Percentiles rank a stretch among this genome's conserved stretches.
Conservation (phyloP, 441 rosid genomes). For the Mallotus repandus region DNA sequence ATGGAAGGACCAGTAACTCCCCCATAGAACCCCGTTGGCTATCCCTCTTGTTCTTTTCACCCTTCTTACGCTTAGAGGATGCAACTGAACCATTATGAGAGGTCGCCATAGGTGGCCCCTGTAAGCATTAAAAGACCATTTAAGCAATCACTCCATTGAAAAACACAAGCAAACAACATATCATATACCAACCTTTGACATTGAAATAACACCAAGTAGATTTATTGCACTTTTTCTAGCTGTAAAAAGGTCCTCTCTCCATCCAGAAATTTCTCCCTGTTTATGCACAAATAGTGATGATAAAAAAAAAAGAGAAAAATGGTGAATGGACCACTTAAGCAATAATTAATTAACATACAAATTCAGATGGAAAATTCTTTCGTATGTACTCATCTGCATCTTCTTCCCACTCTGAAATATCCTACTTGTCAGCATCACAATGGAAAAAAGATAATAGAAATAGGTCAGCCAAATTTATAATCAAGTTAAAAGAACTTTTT, state of each 20-base stretch:
- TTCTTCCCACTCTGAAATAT: slow-evolving; percentile 84
- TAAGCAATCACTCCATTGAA: slow-evolving; percentile 21
- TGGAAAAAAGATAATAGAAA: slow-evolving; percentile 8
- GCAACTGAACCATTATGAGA: slow-evolving; percentile 43
- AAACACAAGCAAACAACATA: slow-evolving; percentile 19
- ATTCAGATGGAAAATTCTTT: slow-evolving; percentile 82
- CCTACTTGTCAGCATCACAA: slow-evolving; percentile 43
- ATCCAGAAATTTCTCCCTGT: slow-evolving; percentile 84
- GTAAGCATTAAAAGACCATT: slow-evolving; percentile 27
- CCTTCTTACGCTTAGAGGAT: slow-evolving; percentile 75
- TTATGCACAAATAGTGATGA: slow-evolving; percentile 16
- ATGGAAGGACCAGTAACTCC: slow-evolving; percentile 85
- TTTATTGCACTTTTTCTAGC: slow-evolving; percentile 87
- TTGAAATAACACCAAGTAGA: slow-evolving; percentile 79
- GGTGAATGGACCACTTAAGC: slow-evolving; percentile 8
- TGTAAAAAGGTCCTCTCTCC: slow-evolving; percentile 87
- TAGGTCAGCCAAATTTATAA: slow-evolving; percentile 16
- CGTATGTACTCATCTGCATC: slow-evolving; percentile 83
- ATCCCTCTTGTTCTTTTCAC: slow-evolving; percentile 60
- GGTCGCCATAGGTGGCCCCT: slow-evolving; percentile 71
- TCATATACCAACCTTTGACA: slow-evolving; percentile 59
- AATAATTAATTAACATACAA: slow-evolving; percentile 47
- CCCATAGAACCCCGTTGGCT: slow-evolving; percentile 60
- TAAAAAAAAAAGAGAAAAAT: slow-evolving; percentile 10
- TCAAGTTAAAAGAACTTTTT: not conserved